Base-by-base conservation (phyloP, 768 basidiomycete genomes). In the Hirschioporus abietinus region DNA sequence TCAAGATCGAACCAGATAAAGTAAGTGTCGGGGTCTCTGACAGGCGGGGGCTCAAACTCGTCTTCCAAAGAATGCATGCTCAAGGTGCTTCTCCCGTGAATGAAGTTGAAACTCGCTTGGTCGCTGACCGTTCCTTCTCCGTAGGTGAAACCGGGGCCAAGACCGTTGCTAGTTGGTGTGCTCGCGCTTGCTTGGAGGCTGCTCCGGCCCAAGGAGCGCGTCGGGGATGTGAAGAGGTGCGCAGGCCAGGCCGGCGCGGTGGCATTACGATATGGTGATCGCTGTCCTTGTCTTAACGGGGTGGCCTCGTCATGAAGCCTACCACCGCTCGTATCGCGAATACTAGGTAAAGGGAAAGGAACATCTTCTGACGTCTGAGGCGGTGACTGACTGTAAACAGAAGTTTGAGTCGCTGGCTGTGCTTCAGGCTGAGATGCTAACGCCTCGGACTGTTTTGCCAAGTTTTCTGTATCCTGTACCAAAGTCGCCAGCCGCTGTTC, bases 1-100 rank as follows among this genome's bases (percentile, higher is more conserved):
- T 61, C 60, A 17, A 61, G 60, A 15, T 61, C 60, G 60, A 61
- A 61, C 60, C 60, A 61, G 9, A 61, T 34, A 23, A 61, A 61
- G 20, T 61, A 61, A 23, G 25, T 4, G 25, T 25, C 15, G 60
- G 24, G 24, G 23, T 61, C 60, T 25, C 30, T 61, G 60, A 25
- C 60, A 61, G 60, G 60, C 42, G 42, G 42, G 12, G 42, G 42
- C 42, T 52, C 42, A 52, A 52, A 20, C 12, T 52, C 42, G 42
- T 52, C 42, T 20, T 52, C 42, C 42, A 52, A 12, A 5, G 42
- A 52, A 52, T 52, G 42, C 42, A 52, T 52, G 42, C 42, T 52
- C 42, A 52, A 52, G 20, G 42, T 15, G 20, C 42, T 12, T 20
- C 20, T 5, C 20, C 42, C 42, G 3, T 52, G 42, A 20, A 15